Evolutionary conservation across 805 yeast species (phyloP), one percentile per base, ranked within the genome.

Genomic region (Lachancea mirantina): DNA sequence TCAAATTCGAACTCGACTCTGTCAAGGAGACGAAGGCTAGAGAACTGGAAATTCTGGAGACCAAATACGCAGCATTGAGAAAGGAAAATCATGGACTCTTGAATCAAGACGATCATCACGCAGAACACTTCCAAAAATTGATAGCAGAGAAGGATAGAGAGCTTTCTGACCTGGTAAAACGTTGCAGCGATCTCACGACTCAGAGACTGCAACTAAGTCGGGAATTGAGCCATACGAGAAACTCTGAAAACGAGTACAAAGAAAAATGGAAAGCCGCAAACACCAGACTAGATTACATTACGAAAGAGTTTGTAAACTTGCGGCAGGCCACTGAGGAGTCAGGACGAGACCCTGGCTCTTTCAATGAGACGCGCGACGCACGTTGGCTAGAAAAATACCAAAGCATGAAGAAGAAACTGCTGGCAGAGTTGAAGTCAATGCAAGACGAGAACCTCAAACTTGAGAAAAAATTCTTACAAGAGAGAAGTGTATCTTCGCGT

Each of bases 231-330:
- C 32, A 38, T 43, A 46, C 38, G 46, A 53, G 38, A 35, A 45
- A 23, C 19, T 51, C 39, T 34, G 55, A 42, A 38, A 49, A 27
- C 43, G 50, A 32, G 36, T 49, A 43, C 47, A 58, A 45, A 43
- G 47, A 23, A 55, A 67, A 47, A 31, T 49, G 37, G 38, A 46
- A 32, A 50, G 50, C 40, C 53, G 50, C 43, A 40, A 57, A 43
- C 39, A 50, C 34, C 42, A 57, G 44, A 30, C 55, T 36, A 47
- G 59, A 32, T 26, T 46, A 19, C 27, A 57, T 48, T 14, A 43
- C 52, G 6, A 47, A 46, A 15, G 49, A 49, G 27, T 48, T 40
- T 28, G 36, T 42, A 5, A 38, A 39, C 15, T 28, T 34, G 33
- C 49, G 42, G 42, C 48, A 30, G 13, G 11, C 22, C 22, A 8